phyloP scores from a whole-genome alignment of 2,329 filamentous ascomycete genomes.

The Cadophora gregata region DNA sequence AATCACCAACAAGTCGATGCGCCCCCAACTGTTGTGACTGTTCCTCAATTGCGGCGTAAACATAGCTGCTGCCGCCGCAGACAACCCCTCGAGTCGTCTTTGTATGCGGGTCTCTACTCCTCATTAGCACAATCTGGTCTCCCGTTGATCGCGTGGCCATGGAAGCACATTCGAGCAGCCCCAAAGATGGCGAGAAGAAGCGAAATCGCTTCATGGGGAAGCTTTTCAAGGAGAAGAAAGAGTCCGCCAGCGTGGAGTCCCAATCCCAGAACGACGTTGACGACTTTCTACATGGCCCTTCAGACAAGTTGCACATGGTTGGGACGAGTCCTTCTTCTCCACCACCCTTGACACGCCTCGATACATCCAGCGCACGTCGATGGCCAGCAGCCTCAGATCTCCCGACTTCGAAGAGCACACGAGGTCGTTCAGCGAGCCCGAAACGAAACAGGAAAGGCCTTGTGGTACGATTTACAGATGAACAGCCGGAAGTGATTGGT shows the following conservation, averaged over 20 bases:
- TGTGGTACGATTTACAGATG: constrained; percentile 75
- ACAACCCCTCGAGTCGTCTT: constrained; percentile 17
- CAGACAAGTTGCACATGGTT: constrained; percentile 60
- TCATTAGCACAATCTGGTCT: background rate
- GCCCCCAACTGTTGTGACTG: constrained; percentile 11
- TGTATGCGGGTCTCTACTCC: constrained; percentile 1
- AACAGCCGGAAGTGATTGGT: constrained; percentile 81
- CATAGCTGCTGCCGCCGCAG: background rate
- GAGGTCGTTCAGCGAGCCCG: constrained; percentile 43
- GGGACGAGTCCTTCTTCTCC: constrained; percentile 52
- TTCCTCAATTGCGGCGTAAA: constrained; percentile 12
- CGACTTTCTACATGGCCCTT: constrained; percentile 62
- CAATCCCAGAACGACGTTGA: constrained; percentile 56
- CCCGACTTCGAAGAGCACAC: constrained; percentile 31
- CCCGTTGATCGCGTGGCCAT: constrained; percentile 31
- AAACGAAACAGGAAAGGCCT: constrained; percentile 67
- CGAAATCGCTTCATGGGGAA: constrained; percentile 61
- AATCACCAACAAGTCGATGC: constrained; percentile 12
- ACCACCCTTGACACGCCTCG: constrained; percentile 46
- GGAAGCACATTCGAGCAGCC: constrained; percentile 33
- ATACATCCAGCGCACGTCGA: constrained; percentile 55
- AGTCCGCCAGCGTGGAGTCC: constrained; percentile 31
- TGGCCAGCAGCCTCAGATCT: constrained; percentile 57
- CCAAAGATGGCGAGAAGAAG: constrained; percentile 41
- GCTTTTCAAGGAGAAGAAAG: constrained; percentile 50